Evolutionary conservation across 2,329 filamentous ascomycete genomes (phyloP).

Genomic region (Dactylellina haptotyla): DNA sequence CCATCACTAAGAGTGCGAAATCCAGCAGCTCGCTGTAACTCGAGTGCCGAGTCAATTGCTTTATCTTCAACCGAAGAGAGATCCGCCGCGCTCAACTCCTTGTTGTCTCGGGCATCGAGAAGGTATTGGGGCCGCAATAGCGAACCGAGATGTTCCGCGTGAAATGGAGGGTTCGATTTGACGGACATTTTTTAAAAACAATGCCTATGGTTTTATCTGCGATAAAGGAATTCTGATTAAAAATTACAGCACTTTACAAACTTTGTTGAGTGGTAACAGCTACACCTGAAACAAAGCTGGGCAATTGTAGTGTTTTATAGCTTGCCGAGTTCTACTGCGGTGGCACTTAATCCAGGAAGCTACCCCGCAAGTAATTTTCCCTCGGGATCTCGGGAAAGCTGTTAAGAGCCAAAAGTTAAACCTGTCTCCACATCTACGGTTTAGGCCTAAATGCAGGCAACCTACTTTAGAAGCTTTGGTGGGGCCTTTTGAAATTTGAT

Average conservation of each 20-base stretch:
- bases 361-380: slow-evolving; percentile 22
- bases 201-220: not conserved
- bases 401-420: not conserved
- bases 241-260: too few relatives aligned
- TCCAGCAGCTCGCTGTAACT: slow-evolving; percentile 72
- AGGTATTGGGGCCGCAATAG: slow-evolving; percentile 73
- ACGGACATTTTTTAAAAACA: slow-evolving; percentile 15
- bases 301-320: too few relatives aligned
- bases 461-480: too few relatives aligned
- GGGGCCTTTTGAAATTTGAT: not conserved
- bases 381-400: slow-evolving; percentile 19
- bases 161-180: slow-evolving; percentile 68
- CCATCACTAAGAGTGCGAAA: slow-evolving; percentile 74
- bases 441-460: not conserved
- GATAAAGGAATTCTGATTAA: too few relatives aligned
- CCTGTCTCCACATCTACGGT: slow-evolving; percentile 4
- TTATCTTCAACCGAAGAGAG: slow-evolving; percentile 72
- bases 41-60: slow-evolving; percentile 73
- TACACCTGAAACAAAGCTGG: too few relatives aligned
- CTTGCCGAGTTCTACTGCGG: too few relatives aligned
- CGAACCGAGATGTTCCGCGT: slow-evolving; percentile 78
- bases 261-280: too few relatives aligned
- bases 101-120: slow-evolving; percentile 70
- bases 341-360: too few relatives aligned
- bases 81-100: slow-evolving; percentile 67